Base-by-base conservation (phyloP, 129 eudicot species). In the Flaveria sonorensis region DNA sequence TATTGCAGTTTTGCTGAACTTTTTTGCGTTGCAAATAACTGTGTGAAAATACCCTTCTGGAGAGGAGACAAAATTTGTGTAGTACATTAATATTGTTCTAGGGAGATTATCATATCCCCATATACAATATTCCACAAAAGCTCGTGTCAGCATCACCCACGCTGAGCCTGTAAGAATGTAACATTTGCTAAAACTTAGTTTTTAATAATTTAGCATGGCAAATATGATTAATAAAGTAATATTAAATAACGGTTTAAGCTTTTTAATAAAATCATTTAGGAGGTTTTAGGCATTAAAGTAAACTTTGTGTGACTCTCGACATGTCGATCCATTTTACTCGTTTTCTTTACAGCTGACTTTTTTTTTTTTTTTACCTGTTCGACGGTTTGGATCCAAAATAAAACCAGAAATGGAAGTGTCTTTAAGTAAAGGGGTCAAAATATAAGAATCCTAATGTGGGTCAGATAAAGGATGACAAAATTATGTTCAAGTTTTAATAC, bases 31-130 rank as follows among this genome's bases (percentile, higher is more conserved):
- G 87, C 99, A 94, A 21, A 94, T 89, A 13, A 91, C 96, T 1
- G 99, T 94, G 84, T 94, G 99, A 56, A 94, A 94, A 63, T 94
- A 94, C 77, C 99, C 94, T 78, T 94, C 99, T 1, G 99, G 99
- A 6, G 99, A 94, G 12, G 99, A 94, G 56, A 94, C 85, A 59
- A 94, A 94, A 72, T 94, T 94, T 15, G 99, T 79, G 77, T 91
- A 94, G 88, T 94, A 94, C 97, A 94, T 87, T 63, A 94, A 85
- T 70, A 86, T 77, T 11, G 96, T 94, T 77, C 99, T 79, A 6
- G 99, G 99, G 68, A 91, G 81, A 72, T 91, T 94, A 67, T 94
- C 97, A 92, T 90, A 94, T 48, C 99, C 99, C 92, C 92, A 87
- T 81, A 94, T 94, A 71, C 99, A 94, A 74, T 94, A 91, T 81